Evolutionary conservation across 225 moss, liverwort and hornwort genomes (phyloP).

Genomic region (Rhytidiadelphus loreus): DNA sequence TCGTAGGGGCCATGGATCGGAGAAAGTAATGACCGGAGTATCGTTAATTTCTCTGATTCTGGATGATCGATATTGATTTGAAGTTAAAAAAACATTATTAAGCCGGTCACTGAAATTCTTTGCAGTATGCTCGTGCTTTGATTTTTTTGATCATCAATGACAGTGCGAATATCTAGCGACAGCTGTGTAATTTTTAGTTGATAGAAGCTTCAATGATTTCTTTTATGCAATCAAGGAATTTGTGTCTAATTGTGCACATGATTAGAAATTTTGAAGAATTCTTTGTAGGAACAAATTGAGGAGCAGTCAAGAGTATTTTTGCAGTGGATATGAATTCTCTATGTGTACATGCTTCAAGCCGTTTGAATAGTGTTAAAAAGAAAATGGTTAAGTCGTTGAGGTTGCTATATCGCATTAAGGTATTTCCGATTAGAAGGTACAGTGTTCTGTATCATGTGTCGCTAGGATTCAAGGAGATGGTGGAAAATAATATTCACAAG

Average conservation of each 20-base stretch:
- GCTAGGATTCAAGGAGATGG: neutral
- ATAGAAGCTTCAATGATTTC: neutral
- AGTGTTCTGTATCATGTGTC: neutral
- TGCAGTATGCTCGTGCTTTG: neutral
- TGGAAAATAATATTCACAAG: neutral
- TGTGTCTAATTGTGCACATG: neutral
- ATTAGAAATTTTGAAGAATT: neutral
- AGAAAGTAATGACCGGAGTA: neutral
- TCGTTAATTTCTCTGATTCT: neutral
- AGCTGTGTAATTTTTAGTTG: neutral
- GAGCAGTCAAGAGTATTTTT: neutral
- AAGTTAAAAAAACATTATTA: neutral
- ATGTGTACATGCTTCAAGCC: neutral
- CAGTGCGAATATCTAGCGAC: neutral
- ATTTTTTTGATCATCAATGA: neutral
- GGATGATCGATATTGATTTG: neutral
- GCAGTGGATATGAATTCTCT: neutral
- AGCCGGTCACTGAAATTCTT: neutral
- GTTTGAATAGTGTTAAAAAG: neutral
- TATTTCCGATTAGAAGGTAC: neutral
- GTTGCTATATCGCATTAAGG: neutral
- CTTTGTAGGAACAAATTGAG: neutral
- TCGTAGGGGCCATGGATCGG: neutral
- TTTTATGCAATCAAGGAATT: neutral
- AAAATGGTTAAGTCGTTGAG: neutral